phyloP scores from a whole-genome alignment of 495 filamentous ascomycete species.

The Penicillium soppii region DNA sequence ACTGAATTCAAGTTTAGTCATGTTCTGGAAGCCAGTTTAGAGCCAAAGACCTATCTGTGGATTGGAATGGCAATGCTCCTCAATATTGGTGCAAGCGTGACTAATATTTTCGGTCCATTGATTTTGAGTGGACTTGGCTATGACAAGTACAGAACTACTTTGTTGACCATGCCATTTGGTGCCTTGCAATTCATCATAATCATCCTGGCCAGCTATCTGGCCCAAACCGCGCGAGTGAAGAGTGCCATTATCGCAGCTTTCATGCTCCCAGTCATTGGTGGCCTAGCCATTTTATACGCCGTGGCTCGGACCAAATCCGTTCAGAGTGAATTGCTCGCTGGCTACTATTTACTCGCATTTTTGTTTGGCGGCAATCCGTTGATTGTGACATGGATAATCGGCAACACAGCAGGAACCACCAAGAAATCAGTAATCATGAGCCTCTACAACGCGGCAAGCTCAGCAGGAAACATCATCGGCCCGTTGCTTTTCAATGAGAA shows the following conservation, averaged over 20 bases:
- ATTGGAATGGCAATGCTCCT: conserved; percentile 55
- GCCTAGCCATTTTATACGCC: conserved; percentile 55
- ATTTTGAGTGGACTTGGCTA: conserved; percentile 61
- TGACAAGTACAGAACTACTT: conserved; percentile 52
- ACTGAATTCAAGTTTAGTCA: conserved; percentile 49
- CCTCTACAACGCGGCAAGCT: conserved; percentile 42
- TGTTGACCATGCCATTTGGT: conserved; percentile 53
- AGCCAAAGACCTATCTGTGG: conserved; percentile 51
- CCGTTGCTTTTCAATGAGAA: conserved; percentile 44
- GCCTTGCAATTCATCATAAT: conserved; percentile 46
- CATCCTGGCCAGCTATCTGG: conserved; percentile 42
- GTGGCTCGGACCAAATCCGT: conserved; percentile 41
- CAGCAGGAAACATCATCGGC: conserved; percentile 49
- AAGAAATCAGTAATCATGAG: conserved; percentile 57
- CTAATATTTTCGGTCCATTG: conserved; percentile 59
- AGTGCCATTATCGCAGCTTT: conserved; percentile 46
- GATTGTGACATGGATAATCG: conserved; percentile 51
- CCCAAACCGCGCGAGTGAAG: conserved; percentile 51
- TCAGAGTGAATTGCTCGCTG: conserved; percentile 48
- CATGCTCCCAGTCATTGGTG: conserved; percentile 55
- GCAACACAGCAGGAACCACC: conserved; percentile 49
- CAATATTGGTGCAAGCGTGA: conserved; percentile 61
- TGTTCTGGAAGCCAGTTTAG: conserved; percentile 43
- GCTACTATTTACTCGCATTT: conserved; percentile 63
- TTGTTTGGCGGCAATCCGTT: conserved; percentile 54